Evolutionary conservation across 2,329 filamentous ascomycete genomes (phyloP), one percentile per base, ranked within the genome.

Genomic region (Camptophora hylomeconis): DNA sequence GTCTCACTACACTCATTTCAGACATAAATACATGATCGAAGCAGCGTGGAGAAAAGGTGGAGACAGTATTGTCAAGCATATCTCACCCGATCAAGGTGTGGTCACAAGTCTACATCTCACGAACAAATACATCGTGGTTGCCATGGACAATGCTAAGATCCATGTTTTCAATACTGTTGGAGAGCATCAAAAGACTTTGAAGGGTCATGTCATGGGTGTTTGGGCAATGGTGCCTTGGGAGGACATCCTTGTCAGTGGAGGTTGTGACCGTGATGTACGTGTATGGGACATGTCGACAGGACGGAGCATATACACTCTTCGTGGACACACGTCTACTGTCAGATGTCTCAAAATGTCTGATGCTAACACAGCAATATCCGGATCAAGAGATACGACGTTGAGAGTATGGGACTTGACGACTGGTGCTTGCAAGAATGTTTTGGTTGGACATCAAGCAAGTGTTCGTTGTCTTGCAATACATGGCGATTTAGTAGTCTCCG

Each of bases 151-250:
- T 55, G 87, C 89, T 20, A 92, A 92, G 61, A 98, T 98, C 24
- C 89, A 98, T 54, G 86, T 98, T 15, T 98, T 95, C 50, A 82
- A 95, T 52, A 86, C 83, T 1, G 74, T 89, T 42, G 89, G 89
- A 18, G 76, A 84, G 44, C 75, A 83, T 40, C 75, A 92, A 45
- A 82, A 84, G 51, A 93, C 83, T 2, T 61, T 98, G 16, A 79
- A 89, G 49, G 89, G 89, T 7, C 89, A 98, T 58, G 81, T 95
- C 24, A 98, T 98, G 89, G 89, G 89, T 21, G 89, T 98, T 12
- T 98, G 89, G 89, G 89, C 89, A 26, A 95, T 98, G 87, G 84
- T 98, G 14, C 89, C 89, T 5, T 94, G 86, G 81, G 87, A 82
- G 35, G 87, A 98, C 52, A 79, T 82, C 30, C 67, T 98, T 37